These are phyloP conservation scores for Paulownia fortunei DNA, from an alignment of 257 asterid species.

Conservation along the genomic window DNA sequence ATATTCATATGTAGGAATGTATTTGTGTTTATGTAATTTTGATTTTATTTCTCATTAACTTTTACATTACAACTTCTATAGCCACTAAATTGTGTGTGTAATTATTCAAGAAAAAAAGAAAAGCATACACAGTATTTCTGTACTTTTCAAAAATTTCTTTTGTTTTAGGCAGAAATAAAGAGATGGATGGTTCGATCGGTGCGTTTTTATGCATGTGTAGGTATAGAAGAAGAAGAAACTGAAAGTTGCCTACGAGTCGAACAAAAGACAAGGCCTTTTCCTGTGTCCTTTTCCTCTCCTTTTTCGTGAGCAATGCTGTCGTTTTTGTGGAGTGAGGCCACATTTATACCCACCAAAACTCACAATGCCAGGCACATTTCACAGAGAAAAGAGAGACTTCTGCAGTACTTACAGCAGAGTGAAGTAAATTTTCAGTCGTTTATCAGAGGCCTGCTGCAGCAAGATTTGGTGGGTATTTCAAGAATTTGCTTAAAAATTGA, in stretches of 20 bases:
- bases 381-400: neutral
- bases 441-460: neutral
- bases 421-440: neutral
- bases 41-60: neutral
- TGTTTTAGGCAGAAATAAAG: neutral
- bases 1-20: too few species aligned
- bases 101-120: neutral
- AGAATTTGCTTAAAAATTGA: neutral
- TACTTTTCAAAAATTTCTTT: neutral
- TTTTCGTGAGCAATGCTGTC: constrained; percentile 31
- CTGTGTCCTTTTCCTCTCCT: constrained; percentile 27
- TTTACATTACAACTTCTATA: neutral
- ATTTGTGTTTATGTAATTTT: too few species aligned
- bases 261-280: constrained; percentile 18
- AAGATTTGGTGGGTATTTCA: constrained; percentile 21
- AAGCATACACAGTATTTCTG: neutral
- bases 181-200: neutral
- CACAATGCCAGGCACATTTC: neutral
- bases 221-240: constrained; percentile 22
- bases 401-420: neutral
- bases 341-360: constrained; percentile 33
- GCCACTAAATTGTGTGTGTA: neutral
- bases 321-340: constrained; percentile 6
- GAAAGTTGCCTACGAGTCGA: neutral
- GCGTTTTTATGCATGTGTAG: neutral